phyloP scores from a whole-genome alignment of 2,329 filamentous ascomycete genomes.

The Penicillium sp. region DNA sequence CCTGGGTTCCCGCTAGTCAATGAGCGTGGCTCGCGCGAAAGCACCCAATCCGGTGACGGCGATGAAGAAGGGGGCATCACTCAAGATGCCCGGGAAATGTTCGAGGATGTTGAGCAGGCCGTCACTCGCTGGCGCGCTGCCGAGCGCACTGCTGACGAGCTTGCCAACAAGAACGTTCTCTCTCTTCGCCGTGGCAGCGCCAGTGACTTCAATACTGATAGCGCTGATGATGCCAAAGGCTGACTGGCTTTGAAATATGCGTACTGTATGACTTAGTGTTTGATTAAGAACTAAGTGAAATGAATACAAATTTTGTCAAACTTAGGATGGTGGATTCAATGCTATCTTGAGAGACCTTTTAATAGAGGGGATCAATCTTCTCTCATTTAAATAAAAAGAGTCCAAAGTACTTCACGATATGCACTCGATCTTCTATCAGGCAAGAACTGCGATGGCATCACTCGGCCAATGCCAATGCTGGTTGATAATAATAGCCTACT shows the following conservation, averaged over 20 bases:
- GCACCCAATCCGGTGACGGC: slow-evolving; percentile 52
- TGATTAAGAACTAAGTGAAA: slow-evolving; percentile 13
- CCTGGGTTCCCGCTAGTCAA: slow-evolving; percentile 51
- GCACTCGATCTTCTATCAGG: too few species aligned
- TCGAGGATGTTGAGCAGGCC: slow-evolving; percentile 73
- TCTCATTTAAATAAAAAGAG: too few species aligned
- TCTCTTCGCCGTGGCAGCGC: slow-evolving; percentile 34
- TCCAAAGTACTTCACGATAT: too few species aligned
- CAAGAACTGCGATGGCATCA: too few species aligned
- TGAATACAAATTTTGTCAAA: slow-evolving; percentile 6
- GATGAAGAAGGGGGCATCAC: slow-evolving; percentile 77
- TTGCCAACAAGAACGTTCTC: slow-evolving; percentile 35
- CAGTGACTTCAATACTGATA: slow-evolving; percentile 36
- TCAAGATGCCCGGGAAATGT: slow-evolving; percentile 83
- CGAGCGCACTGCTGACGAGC: slow-evolving; percentile 47
- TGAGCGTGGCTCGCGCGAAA: slow-evolving; percentile 35
- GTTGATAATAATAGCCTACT: too few species aligned
- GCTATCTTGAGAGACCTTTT: neutral
- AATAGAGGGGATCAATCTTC: too few species aligned
- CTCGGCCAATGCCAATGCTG: too few species aligned
- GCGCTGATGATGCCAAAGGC: slow-evolving; percentile 33
- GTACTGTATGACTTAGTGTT: slow-evolving; percentile 18
- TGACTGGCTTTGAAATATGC: slow-evolving; percentile 13
- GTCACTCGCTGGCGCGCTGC: slow-evolving; percentile 70
- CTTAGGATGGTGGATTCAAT: too few species aligned